phyloP scores from a whole-genome alignment of 441 rosid genomes.

The Gossypium gossypioides region DNA sequence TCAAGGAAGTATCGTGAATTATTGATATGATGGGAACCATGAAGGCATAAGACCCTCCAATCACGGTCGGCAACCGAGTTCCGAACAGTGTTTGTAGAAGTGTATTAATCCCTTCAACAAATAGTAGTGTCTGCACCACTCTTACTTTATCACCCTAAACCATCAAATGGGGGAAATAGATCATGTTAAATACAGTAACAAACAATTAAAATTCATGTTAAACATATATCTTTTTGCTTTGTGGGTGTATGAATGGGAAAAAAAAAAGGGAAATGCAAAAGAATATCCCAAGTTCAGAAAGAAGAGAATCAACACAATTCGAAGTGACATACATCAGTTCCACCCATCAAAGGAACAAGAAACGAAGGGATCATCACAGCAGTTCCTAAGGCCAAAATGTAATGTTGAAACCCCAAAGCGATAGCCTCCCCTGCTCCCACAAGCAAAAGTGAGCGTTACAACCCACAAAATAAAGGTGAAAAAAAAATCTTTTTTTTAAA shows the following conservation, averaged over 20 bases:
- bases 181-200: background rate
- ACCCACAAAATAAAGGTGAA: background rate
- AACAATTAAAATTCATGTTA: background rate
- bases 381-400: constrained; percentile 87
- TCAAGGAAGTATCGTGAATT: constrained; percentile 69
- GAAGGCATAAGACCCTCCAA: constrained; percentile 94
- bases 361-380: constrained; percentile 98
- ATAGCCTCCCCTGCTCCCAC: constrained; percentile 73
- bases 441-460: constrained; percentile 7
- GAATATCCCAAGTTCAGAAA: background rate
- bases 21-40: constrained; percentile 95
- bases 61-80: constrained; percentile 82
- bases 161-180: constrained; percentile 7
- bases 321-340: constrained; percentile 58
- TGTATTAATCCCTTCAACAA: constrained; percentile 87
- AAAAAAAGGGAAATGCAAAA: background rate
- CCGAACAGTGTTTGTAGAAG: constrained; percentile 89
- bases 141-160: constrained; percentile 90
- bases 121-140: constrained; percentile 85
- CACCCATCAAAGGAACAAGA: constrained; percentile 98
- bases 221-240: background rate
- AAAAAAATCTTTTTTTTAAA: background rate
- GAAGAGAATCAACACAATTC: background rate
- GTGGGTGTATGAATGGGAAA: background rate
- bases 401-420: constrained; percentile 94